Base-by-base conservation (phyloP, 2,329 filamentous ascomycete species). In the Thelonectria rubi region DNA sequence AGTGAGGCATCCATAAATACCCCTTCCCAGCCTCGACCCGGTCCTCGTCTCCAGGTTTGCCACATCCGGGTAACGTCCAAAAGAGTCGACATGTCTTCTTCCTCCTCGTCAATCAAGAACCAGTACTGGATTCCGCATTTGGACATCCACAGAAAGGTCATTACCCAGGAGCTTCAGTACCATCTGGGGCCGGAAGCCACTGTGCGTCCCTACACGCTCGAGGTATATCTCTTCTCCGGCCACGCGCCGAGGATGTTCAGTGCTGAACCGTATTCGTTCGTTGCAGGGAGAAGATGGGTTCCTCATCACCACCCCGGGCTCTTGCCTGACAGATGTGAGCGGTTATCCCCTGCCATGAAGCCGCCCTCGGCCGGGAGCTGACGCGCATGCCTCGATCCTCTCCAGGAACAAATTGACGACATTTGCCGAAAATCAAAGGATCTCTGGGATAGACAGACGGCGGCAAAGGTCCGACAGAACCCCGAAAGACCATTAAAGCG, bases 401-500 rank as follows among this genome's bases (percentile, higher is more conserved):
- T 20, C 69, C 48, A 87, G 85, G 85, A 87, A 75, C 85, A 88
- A 79, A 87, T 88, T 65, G 84, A 88, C 69, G 85, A 88, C 68
- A 86, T 88, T 57, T 88, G 85, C 73, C 74, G 79, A 63, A 87
- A 87, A 72, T 87, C 85, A 37, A 84, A 80, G 63, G 82, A 86
- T 56, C 77, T 85, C 63, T 88, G 84, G 84, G 83, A 87, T 65
- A 69, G 69, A 65, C 83, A 87, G 72, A 82, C 82, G 15, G 83
- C 82, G 14, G 83, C 83, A 42, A 80, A 80, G 64, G 73, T 77
- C 52, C 76, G 80, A 52, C 78, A 80, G 55, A 78, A 79, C 37
- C 75, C 80, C 17, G 80, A 83, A 55, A 84, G 81, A 66, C 73
- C 78, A 51, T 75, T 87, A 58, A 87, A 87, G 72, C 79, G 85